Percentiles rank a stretch among this genome's conserved stretches.
Conservation (phyloP, 192 early-diverging fungal species). For the Thamnidium elegans region DNA sequence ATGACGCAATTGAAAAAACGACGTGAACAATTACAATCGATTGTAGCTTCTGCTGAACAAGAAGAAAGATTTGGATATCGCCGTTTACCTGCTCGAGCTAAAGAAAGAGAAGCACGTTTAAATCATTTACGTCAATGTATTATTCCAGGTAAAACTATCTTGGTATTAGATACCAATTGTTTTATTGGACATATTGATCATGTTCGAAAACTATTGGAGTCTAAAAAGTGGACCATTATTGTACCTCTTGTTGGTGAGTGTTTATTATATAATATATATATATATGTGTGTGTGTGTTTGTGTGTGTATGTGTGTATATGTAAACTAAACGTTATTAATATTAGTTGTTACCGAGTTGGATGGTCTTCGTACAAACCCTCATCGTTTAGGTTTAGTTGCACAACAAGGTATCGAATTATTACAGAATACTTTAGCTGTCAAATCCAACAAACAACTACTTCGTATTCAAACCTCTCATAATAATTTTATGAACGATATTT, state of each 20-base stretch:
- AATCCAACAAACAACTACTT: constrained; percentile 13
- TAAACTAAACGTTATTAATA: not conserved
- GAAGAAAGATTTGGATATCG: constrained; percentile 12
- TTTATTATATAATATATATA: not conserved
- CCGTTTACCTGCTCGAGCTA: constrained; percentile 16
- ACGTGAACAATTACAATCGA: constrained; percentile 31
- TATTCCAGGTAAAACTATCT: constrained; percentile 33
- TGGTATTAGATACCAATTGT: constrained; percentile 61
- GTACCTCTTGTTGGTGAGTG: constrained; percentile 50
- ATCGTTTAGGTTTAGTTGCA: constrained; percentile 48
- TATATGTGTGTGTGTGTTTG: no score
- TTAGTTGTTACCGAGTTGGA: constrained; percentile 57
- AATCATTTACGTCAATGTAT: constrained; percentile 19
- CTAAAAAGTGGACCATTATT: constrained; percentile 48
- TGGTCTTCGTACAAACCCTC: constrained; percentile 47
- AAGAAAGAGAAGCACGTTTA: constrained; percentile 20
- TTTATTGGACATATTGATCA: constrained; percentile 48
- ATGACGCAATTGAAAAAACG: constrained; percentile 29
- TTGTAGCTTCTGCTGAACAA: constrained; percentile 3
- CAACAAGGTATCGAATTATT: constrained; percentile 44
- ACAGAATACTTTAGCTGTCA: constrained; percentile 37
- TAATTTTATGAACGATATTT: constrained; percentile 52
- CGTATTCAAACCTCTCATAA: constrained; percentile 56
- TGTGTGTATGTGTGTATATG: no score
- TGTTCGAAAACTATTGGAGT: constrained; percentile 41